phyloP scores from a whole-genome alignment of 192 early-diverging fungal genomes.

The Spizellomyces sp. region DNA sequence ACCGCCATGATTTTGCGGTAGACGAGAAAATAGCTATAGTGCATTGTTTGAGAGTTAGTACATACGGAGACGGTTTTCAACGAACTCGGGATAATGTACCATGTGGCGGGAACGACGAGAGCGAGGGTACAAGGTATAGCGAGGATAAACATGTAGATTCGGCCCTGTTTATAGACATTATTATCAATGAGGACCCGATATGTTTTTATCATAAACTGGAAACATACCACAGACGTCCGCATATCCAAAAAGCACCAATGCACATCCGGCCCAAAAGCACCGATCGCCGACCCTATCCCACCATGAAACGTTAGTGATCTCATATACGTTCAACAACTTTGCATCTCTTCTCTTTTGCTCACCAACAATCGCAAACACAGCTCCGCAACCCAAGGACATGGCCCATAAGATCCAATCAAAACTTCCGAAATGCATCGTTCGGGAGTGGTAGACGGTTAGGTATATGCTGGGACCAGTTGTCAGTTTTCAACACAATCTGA shows the following conservation, averaged over 20 bases:
- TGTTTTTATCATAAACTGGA: no score
- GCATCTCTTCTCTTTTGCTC: no score
- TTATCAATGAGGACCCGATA: no score
- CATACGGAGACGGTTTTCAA: not conserved
- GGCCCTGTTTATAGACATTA: not conserved
- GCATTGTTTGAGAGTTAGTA: not conserved
- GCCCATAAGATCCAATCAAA: not conserved
- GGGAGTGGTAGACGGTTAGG: not conserved
- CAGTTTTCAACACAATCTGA: not conserved
- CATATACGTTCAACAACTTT: no score
- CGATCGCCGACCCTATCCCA: not conserved
- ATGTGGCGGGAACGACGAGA: not conserved
- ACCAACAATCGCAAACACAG: slow-evolving; percentile 1
- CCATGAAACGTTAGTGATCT: no score
- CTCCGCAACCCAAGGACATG: not conserved
- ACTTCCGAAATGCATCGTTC: not conserved
- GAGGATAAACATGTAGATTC: not conserved
- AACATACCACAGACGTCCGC: not conserved
- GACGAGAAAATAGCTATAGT: not conserved
- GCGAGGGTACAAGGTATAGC: not conserved
- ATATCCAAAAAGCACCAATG: slow-evolving; percentile 5
- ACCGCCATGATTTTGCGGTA: not conserved
- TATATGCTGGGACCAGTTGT: not conserved
- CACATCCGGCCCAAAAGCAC: slow-evolving; percentile 1
- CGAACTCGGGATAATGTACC: not conserved